Conservation (phyloP, 164 flowering plant species). For the Chimonanthus salicifolius region DNA sequence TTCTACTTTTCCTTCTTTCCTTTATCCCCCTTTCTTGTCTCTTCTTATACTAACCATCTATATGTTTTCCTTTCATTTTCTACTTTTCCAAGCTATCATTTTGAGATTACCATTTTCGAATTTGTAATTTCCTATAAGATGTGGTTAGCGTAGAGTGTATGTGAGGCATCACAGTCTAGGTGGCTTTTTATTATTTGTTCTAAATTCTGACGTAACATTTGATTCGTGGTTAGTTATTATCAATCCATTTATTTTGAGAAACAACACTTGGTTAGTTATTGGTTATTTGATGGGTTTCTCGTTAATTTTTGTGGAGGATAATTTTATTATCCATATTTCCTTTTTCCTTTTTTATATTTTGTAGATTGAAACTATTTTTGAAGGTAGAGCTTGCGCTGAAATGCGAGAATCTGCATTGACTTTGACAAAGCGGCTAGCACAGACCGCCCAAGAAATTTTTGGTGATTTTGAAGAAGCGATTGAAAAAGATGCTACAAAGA, state of each 20-base stretch:
- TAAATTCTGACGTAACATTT: too few relatives aligned
- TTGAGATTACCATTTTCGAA: too few relatives aligned
- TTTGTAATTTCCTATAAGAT: too few relatives aligned
- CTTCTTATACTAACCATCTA: background rate
- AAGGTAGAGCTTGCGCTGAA: conserved; percentile 61
- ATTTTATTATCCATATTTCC: background rate
- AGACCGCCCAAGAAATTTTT: conserved; percentile 86
- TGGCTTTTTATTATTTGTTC: too few relatives aligned
- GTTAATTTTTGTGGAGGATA: too few relatives aligned
- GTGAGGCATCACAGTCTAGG: too few relatives aligned
- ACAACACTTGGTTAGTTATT: background rate
- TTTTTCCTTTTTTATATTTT: background rate
- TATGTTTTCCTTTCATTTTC: too few relatives aligned
- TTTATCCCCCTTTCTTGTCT: background rate
- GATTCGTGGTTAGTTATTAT: background rate
- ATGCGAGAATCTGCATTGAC: conserved; percentile 66
- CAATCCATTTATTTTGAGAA: background rate
- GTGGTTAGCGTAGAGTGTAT: too few relatives aligned
- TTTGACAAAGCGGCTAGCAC: conserved; percentile 79
- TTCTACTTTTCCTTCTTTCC: background rate
- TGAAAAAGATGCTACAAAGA: conserved; percentile 92
- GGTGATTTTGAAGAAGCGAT: conserved; percentile 96
- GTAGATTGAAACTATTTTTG: conserved; percentile 68
- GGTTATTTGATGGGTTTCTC: background rate
- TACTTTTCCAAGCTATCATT: too few relatives aligned